Conservation (phyloP, 768 basidiomycete species). For the Cyathus striatus region DNA sequence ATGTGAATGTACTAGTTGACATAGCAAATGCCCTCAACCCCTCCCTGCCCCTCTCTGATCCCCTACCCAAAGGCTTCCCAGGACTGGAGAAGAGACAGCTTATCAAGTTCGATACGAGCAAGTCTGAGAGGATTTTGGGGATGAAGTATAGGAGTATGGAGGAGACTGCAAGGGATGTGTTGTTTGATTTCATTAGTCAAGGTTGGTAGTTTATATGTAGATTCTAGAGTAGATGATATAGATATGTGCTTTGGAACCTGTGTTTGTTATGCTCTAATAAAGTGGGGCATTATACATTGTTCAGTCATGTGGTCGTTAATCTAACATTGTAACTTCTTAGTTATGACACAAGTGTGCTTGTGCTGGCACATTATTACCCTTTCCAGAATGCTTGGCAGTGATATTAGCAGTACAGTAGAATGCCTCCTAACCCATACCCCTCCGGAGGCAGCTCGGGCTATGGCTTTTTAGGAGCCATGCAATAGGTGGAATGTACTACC, state of each 20-base stretch:
- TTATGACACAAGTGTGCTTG: too few relatives aligned
- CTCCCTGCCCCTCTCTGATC: background rate
- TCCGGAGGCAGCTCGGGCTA: too few relatives aligned
- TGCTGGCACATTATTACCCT: too few relatives aligned
- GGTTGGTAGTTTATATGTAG: conserved; percentile 20
- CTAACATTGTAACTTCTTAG: too few relatives aligned
- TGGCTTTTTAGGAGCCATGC: too few relatives aligned
- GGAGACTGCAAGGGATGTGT: background rate
- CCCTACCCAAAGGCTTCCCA: background rate
- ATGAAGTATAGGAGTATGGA: background rate
- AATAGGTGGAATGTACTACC: too few relatives aligned
- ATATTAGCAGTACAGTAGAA: too few relatives aligned
- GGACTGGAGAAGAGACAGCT: background rate
- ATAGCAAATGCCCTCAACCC: background rate
- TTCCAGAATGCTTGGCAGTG: too few relatives aligned
- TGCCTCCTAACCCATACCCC: too few relatives aligned
- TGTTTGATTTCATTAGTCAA: background rate
- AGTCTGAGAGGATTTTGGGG: background rate
- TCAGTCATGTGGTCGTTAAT: too few relatives aligned
- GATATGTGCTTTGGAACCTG: background rate
- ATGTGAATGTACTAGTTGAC: background rate
- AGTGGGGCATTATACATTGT: too few relatives aligned
- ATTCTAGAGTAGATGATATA: background rate
- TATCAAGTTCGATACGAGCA: background rate
- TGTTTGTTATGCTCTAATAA: background rate